Evolutionary conservation across 1,139 yeast species (phyloP), one percentile per base, ranked within the genome.

Genomic region (Sporopachydermia cereana): DNA sequence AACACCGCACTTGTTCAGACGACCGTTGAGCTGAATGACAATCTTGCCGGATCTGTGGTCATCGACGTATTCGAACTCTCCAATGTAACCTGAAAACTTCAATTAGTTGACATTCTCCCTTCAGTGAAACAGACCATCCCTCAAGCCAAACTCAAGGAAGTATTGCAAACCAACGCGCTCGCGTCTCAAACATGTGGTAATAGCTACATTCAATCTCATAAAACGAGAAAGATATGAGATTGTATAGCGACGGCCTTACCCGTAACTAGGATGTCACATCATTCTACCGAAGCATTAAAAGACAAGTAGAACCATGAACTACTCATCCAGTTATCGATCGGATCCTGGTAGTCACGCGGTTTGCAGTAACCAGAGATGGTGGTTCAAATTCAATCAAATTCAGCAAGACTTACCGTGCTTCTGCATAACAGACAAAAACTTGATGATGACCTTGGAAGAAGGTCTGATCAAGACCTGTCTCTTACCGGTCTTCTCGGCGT

Each of bases 21-120:
- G 86, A 69, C 97, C 97, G 76, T 85, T 89, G 62, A 89, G 77
- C 74, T 86, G 96, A 58, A 89, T 86, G 52, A 91, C 97, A 58
- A 89, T 84, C 77, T 89, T 89, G 62, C 97, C 97, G 45, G 96
- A 84, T 79, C 97, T 85, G 85, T 89, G 97, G 76, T 89, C 97
- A 66, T 89, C 97, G 61, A 89, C 89, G 77, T 82, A 86, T 77
- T 89, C 97, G 67, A 91, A 91, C 73, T 91, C 98, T 62, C 94
- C 97, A 75, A 91, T 89, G 91, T 91, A 91, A 60, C 97, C 79
- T 73, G 49, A 18, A 60, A 56, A 47, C 48, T n/a, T n/a, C n/a
- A n/a, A n/a, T n/a, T n/a, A n/a, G n/a, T 45, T 45, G 27, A n/a
- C n/a, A n/a, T n/a, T n/a, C n/a, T n/a, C n/a, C 29, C 14, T 95